These are phyloP conservation scores for Massospora cicadina DNA, from an alignment of 371 early-diverging fungal species.

Conservation along the genomic window DNA sequence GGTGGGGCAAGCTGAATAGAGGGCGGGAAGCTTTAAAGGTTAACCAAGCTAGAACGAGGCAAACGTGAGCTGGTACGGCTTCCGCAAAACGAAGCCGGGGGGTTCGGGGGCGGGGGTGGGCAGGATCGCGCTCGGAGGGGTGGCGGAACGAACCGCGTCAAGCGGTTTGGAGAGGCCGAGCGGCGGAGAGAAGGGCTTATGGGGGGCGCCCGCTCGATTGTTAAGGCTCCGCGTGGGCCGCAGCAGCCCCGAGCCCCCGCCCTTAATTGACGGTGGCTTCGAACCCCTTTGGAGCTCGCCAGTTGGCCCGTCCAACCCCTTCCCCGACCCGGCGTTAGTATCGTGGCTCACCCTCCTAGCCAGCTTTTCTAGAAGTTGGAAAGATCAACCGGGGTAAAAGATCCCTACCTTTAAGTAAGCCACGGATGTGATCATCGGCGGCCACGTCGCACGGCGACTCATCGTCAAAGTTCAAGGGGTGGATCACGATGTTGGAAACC, in stretches of 20 bases:
- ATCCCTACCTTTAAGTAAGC: conserved; percentile 3
- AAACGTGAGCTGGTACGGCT: background rate
- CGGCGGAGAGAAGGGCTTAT: conserved; percentile 9
- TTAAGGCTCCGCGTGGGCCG: conserved; percentile 1
- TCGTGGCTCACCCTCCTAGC: background rate
- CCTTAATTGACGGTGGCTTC: background rate
- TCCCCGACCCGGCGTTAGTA: background rate
- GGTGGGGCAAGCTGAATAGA: no score
- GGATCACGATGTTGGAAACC: conserved; percentile 4
- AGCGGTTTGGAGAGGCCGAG: conserved; percentile 4
- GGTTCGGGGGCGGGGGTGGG: background rate
- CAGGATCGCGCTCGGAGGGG: background rate
- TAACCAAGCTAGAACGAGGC: background rate
- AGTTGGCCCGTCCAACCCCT: background rate
- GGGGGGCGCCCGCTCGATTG: background rate
- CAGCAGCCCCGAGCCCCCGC: conserved; percentile 2
- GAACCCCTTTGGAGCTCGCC: background rate
- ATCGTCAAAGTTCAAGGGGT: conserved; percentile 4
- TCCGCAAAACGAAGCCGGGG: background rate
- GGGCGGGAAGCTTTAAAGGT: background rate
- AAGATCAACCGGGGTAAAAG: background rate
- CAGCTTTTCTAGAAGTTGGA: background rate
- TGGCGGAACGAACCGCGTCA: background rate
- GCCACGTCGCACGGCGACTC: conserved; percentile 10
- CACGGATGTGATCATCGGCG: background rate